Evolutionary conservation across 148 eudicot species (phyloP).

Genomic region (Agrostemma githago): DNA sequence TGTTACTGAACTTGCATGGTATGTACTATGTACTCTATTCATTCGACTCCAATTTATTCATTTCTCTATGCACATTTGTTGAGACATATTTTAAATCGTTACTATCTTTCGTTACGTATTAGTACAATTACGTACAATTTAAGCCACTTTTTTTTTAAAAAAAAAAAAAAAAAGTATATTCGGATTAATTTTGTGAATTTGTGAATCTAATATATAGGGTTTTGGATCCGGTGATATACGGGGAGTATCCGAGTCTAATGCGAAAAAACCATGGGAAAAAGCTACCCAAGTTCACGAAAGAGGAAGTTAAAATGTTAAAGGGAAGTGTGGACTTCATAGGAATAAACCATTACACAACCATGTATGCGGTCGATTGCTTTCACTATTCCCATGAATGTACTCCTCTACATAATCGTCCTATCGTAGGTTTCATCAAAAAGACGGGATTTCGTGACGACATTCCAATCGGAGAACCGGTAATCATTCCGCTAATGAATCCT

Average conservation of each 20-base stretch:
- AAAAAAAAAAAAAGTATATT: no score
- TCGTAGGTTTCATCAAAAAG: constrained; percentile 39
- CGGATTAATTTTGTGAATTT: no score
- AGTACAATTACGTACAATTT: no score
- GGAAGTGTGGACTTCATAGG: constrained; percentile 73
- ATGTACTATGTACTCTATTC: constrained; percentile 1
- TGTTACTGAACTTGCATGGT: constrained; percentile 53
- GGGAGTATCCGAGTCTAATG: constrained; percentile 76
- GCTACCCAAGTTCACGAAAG: constrained; percentile 51
- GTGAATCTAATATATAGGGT: constrained; percentile 33
- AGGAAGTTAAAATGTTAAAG: constrained; percentile 40
- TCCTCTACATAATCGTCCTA: constrained; percentile 35
- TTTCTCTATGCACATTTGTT: no score
- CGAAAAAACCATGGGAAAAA: constrained; percentile 38
- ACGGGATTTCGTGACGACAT: constrained; percentile 42
- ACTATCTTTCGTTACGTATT: no score
- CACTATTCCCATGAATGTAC: constrained; percentile 31
- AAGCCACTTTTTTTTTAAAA: no score
- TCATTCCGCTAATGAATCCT: no score
- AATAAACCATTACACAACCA: constrained; percentile 64
- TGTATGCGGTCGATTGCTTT: constrained; percentile 62
- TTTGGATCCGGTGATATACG: constrained; percentile 67
- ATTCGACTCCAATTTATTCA: no score
- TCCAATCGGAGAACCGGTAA: constrained; percentile 61
- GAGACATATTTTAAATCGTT: no score